Evolutionary conservation across 495 filamentous ascomycete genomes (phyloP).

Genomic region (Hypoxylon subgilvum): DNA sequence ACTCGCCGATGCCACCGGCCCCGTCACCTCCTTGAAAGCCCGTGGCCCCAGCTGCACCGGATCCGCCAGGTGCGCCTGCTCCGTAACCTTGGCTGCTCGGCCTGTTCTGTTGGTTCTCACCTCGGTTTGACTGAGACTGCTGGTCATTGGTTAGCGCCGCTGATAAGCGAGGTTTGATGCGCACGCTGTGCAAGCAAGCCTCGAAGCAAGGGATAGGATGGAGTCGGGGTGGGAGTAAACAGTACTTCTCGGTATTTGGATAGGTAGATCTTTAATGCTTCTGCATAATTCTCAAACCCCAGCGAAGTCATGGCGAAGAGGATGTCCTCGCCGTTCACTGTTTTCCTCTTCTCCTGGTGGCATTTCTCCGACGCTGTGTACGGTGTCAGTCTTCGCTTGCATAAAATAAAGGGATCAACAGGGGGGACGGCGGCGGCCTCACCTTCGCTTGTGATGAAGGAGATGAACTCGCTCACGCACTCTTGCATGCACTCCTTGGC

Average conservation of each 20-base stretch:
- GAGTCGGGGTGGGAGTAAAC: constrained; percentile 27
- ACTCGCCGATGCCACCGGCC: constrained; percentile 65
- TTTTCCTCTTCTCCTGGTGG: constrained; percentile 98
- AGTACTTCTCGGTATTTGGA: constrained; percentile 97
- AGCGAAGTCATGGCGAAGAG: constrained; percentile 98
- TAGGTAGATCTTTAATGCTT: constrained; percentile 96
- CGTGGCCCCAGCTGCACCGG: constrained; percentile 49
- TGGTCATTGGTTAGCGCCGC: constrained; percentile 48
- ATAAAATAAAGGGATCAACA: constrained; percentile 23
- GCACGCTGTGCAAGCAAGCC: constrained; percentile 4
- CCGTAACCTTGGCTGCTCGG: constrained; percentile 75
- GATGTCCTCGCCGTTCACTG: constrained; percentile 98
- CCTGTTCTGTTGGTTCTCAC: constrained; percentile 71
- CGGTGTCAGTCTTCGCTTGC: constrained; percentile 39
- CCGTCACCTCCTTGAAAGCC: constrained; percentile 64
- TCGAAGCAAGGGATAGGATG: constrained; percentile 21
- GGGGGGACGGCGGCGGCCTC: constrained; percentile 25
- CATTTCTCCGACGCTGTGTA: constrained; percentile 93
- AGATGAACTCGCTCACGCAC: constrained; percentile 99
- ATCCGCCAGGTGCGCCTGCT: constrained; percentile 53
- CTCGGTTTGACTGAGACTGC: constrained; percentile 77
- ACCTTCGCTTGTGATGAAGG: constrained; percentile 99
- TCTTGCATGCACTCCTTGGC: constrained; percentile 99
- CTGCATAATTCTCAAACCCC: constrained; percentile 98
- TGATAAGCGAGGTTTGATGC: constrained; percentile 14